A percentile compares a stretch with the other conserved stretches of the same genome.
phyloP scores from a whole-genome alignment of 345 rosid genomes.

The Microcos paniculata region DNA sequence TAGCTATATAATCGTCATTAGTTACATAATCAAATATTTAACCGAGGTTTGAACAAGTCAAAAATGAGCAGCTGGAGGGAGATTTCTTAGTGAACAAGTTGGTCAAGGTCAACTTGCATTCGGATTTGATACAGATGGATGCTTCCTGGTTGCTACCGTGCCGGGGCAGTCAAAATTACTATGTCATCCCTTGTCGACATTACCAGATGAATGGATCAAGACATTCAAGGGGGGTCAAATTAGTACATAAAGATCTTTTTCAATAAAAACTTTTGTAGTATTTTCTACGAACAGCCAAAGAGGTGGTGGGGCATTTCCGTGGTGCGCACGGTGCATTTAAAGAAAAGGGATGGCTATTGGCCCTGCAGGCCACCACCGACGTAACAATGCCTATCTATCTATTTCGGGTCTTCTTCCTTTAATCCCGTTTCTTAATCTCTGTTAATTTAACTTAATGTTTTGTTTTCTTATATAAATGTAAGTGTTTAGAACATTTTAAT shows the following conservation, averaged over 20 bases:
- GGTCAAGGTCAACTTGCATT: slow-evolving; percentile 23
- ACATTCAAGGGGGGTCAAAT: not conserved
- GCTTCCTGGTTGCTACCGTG: not conserved
- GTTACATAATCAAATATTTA: not conserved
- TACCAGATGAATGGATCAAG: not conserved
- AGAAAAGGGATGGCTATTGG: not conserved
- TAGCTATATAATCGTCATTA: not conserved
- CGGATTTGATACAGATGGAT: not conserved
- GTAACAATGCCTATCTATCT: not conserved
- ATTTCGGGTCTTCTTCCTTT: not conserved
- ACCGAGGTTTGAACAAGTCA: slow-evolving; percentile 23
- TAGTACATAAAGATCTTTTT: not conserved
- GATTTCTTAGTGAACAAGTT: slow-evolving; percentile 4
- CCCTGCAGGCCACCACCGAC: not conserved
- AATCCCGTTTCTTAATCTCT: not conserved
- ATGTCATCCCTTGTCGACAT: not conserved
- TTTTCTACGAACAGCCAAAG: not conserved
- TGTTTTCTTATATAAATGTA: not conserved
- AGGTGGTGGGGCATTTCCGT: slow-evolving; percentile 1
- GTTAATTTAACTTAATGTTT: not conserved
- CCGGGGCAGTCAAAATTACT: not conserved
- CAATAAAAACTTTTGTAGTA: not conserved
- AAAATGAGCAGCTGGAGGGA: slow-evolving; percentile 15
- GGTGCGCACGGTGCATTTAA: slow-evolving; percentile 11
- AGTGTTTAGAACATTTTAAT: not conserved